Base-by-base conservation (phyloP, 75 land plant species). In the Gnetum montanum region DNA sequence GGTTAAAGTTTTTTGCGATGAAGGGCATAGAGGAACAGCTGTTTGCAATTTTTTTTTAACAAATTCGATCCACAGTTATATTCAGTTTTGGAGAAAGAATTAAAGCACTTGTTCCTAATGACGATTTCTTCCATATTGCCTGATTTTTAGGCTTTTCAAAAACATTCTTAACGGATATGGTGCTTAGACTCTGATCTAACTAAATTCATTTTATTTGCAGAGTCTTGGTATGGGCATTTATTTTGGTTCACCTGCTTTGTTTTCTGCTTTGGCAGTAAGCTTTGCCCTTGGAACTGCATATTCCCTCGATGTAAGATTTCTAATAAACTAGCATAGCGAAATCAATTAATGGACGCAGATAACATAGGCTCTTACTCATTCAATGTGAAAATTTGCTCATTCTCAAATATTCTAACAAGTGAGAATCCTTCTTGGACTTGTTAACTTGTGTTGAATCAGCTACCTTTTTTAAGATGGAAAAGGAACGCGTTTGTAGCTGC, bases 391-490 rank as follows among this genome's bases (percentile, higher is more conserved):
- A n/a, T n/a, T n/a, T n/a, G n/a, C n/a, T n/a, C n/a, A n/a, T n/a
- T n/a, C n/a, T n/a, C n/a, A n/a, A 30, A 18, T 16, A 50, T 60
- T 31, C 8, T n/a, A 62, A 25, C 43, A 24, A 33, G 55, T 33
- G 18, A 19, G 6, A 22, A 50, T 11, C 4, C 13, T 30, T 50
- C n/a, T 50, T 30, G 54, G 22, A 11, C 34, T 20, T 8, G 19
- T 50, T 11, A 22, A 31, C 19, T 30, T 20, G n/a, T 34, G 20
- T 24, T 71, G 46, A 58, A 55, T 31, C 84, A 94, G 98, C 62
- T 94, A 36, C 98, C 98, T 31, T 66, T 90, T 46, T 54, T 94
- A 60, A 77, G 98, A 66, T 94, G 98, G 98, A 94, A 94, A 71
- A 66, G 84, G 59, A 85, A 73, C 63, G 98, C 98, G 12, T 23